These are phyloP conservation scores for Gossypium raimondii DNA, from an alignment of 345 rosid species.

Conservation along the genomic window DNA sequence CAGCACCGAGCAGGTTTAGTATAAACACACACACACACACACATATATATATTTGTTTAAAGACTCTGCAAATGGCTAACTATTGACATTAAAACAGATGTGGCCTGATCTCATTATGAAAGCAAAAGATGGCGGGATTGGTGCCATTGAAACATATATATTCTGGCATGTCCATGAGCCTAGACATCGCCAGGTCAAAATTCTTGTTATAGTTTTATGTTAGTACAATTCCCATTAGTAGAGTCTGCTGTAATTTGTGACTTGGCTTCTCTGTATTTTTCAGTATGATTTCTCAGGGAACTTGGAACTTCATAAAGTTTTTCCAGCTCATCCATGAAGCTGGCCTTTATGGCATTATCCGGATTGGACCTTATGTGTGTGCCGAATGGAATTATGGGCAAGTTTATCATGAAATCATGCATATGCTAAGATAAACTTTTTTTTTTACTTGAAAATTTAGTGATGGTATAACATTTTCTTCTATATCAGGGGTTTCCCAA, in stretches of 20 bases:
- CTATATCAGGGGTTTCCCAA: conserved; percentile 43
- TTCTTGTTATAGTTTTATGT: conserved; percentile 12
- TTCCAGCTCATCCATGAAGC: conserved; percentile 46
- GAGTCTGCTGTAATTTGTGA: not conserved
- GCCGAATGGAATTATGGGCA: conserved; percentile 23
- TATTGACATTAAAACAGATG: conserved; percentile 39
- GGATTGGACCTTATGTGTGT: conserved; percentile 71
- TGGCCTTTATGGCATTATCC: conserved; percentile 51
- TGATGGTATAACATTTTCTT: not conserved
- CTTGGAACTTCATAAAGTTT: conserved; percentile 49
- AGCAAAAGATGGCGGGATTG: conserved; percentile 61
- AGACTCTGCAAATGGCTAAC: not conserved
- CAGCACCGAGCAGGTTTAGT: not conserved
- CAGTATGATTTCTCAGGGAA: conserved; percentile 48
- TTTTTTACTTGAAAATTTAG: not conserved
- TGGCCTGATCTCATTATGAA: conserved; percentile 61
- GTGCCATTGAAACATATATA: conserved; percentile 52
- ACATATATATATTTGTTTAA: too few relatives aligned
- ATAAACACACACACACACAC: not conserved
- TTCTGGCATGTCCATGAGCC: conserved; percentile 73
- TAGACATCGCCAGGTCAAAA: conserved; percentile 38
- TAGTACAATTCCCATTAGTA: not conserved
- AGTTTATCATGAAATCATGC: conserved; percentile 53
- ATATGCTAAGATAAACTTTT: not conserved
- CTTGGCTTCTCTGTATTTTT: not conserved